A percentile compares a stretch with the other conserved stretches of the same genome.
phyloP scores from a whole-genome alignment of 208 protist species.

The Lotmaria passim region DNA sequence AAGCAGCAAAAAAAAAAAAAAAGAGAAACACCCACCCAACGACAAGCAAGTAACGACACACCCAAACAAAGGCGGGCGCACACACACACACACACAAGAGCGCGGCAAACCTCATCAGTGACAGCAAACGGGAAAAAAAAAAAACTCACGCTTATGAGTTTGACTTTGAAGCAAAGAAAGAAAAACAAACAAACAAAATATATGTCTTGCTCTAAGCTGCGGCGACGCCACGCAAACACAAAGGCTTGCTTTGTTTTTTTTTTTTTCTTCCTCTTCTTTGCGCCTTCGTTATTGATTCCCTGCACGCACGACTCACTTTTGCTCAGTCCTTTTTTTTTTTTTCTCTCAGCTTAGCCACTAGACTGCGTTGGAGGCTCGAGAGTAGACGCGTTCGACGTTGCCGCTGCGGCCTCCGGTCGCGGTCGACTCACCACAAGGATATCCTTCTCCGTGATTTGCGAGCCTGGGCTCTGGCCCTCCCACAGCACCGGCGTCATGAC shows the following conservation, averaged over 20 bases:
- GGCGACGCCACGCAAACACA: too few relatives aligned
- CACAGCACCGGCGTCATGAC: constrained; percentile 69
- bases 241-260: background rate
- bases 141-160: too few relatives aligned
- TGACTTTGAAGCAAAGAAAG: too few relatives aligned
- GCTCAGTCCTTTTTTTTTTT: background rate
- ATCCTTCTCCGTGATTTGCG: constrained; percentile 65
- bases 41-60: too few relatives aligned
- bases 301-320: background rate
- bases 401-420: constrained; percentile 1
- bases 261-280: background rate
- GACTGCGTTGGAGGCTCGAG: background rate
- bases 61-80: too few relatives aligned
- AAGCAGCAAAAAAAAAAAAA: too few relatives aligned
- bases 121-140: too few relatives aligned
- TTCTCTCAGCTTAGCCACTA: background rate
- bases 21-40: too few relatives aligned
- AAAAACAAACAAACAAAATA: too few relatives aligned
- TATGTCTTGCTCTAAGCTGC: too few relatives aligned
- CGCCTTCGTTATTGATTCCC: background rate
- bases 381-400: background rate
- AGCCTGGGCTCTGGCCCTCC: constrained; percentile 53
- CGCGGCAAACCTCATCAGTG: too few relatives aligned
- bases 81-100: too few relatives aligned
- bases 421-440: constrained; percentile 62